Conservation (phyloP, 768 basidiomycete genomes). For the Xerocomellus dryophilus region DNA sequence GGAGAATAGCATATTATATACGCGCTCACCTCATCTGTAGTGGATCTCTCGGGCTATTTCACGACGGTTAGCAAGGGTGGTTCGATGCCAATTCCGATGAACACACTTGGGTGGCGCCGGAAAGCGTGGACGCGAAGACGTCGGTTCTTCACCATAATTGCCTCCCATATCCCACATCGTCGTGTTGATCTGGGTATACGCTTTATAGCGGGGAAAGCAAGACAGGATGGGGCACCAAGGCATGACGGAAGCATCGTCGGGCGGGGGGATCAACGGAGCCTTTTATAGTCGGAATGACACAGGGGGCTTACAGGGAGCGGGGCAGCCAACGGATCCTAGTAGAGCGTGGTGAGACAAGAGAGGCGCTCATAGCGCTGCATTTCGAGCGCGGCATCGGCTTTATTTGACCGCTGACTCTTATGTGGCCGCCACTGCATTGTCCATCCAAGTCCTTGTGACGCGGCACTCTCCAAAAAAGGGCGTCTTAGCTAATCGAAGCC, state of each 20-base stretch:
- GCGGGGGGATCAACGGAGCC: slow-evolving; percentile 1
- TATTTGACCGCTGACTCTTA: slow-evolving; percentile 27
- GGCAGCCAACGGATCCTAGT: slow-evolving; percentile 24
- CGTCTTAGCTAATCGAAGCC: slow-evolving; percentile 17
- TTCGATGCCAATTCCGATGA: not conserved
- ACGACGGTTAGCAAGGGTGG: not conserved
- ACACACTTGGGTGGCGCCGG: slow-evolving; percentile 21
- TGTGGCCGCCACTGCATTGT: not conserved
- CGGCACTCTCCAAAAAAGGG: slow-evolving; percentile 16
- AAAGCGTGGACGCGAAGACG: slow-evolving; percentile 13
- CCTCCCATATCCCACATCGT: slow-evolving; percentile 30
- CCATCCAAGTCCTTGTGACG: slow-evolving; percentile 1
- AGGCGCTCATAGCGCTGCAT: slow-evolving; percentile 20
- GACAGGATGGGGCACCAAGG: slow-evolving; percentile 31
- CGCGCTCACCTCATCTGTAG: slow-evolving; percentile 14
- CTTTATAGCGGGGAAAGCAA: slow-evolving; percentile 33
- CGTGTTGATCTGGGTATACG: slow-evolving; percentile 33
- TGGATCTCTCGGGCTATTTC: slow-evolving; percentile 9
- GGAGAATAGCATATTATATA: not conserved
- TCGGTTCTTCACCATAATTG: slow-evolving; percentile 11
- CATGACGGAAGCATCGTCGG: slow-evolving; percentile 21
- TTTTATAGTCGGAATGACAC: slow-evolving; percentile 27
- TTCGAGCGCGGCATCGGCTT: slow-evolving; percentile 23
- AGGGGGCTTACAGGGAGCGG: slow-evolving; percentile 21
- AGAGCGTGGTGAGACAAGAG: slow-evolving; percentile 18